Percentiles rank a stretch among this genome's conserved stretches.
These are phyloP conservation scores for Sanghuangporus baumii DNA, from an alignment of 1,284 basidiomycete genomes.

Conservation along the genomic window DNA sequence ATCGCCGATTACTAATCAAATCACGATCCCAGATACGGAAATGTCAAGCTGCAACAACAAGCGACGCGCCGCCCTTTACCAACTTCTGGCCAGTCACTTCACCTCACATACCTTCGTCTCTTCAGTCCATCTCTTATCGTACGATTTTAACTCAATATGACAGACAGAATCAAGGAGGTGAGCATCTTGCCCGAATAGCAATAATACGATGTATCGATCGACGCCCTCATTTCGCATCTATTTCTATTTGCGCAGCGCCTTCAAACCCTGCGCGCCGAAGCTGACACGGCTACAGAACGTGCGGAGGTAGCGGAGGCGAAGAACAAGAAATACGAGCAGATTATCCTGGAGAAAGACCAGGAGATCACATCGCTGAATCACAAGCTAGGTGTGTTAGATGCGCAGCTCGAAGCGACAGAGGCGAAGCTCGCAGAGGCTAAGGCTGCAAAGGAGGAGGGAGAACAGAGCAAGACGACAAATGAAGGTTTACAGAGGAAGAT, in stretches of 20 bases:
- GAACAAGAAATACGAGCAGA: constrained; percentile 81
- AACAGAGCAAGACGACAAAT: constrained; percentile 67
- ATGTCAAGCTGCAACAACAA: neutral
- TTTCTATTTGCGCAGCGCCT: constrained; percentile 50
- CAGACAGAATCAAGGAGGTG: constrained; percentile 73
- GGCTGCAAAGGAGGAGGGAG: constrained; percentile 63
- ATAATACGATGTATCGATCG: neutral
- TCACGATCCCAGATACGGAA: neutral
- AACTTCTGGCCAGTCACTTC: neutral
- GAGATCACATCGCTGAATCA: constrained; percentile 82
- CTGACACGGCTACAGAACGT: constrained; percentile 73
- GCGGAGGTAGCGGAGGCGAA: constrained; percentile 84
- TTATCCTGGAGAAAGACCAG: constrained; percentile 82
- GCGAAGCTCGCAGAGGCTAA: constrained; percentile 70
- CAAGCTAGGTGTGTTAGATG: constrained; percentile 67
- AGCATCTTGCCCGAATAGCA: constrained; percentile 13
- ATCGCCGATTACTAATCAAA: neutral
- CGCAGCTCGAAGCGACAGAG: constrained; percentile 76
- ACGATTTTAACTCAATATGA: constrained; percentile 10
- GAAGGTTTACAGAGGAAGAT: constrained; percentile 85
- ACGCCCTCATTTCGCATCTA: constrained; percentile 3
- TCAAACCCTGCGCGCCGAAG: constrained; percentile 74
- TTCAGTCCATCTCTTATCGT: neutral
- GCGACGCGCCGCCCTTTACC: constrained; percentile 14
- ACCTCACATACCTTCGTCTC: neutral